Percentiles rank a stretch among this genome's conserved stretches.
phyloP scores from a whole-genome alignment of 1,284 basidiomycete species.

The Ustilago xerochloae region DNA sequence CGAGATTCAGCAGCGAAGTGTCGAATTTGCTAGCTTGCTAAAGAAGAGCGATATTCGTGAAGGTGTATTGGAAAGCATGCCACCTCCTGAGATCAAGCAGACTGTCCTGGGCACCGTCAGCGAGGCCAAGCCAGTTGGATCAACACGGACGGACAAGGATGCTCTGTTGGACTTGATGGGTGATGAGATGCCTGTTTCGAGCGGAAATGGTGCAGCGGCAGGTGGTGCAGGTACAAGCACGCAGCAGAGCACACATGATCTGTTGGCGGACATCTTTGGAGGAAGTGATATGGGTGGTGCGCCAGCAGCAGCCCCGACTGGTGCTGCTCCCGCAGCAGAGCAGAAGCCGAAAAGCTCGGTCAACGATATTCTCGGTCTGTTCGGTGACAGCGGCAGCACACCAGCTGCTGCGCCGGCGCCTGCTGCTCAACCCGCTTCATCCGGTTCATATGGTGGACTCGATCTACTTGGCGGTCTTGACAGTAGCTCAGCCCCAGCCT shows the following conservation, averaged over 20 bases:
- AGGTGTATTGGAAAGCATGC: constrained; percentile 98
- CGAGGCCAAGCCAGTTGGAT: constrained; percentile 63
- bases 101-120: constrained; percentile 63
- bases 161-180: constrained; percentile 62
- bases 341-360: constrained; percentile 74
- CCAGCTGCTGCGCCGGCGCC: constrained; percentile 63
- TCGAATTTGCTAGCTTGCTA: constrained; percentile 91
- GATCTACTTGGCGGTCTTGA: constrained; percentile 64
- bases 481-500: constrained; percentile 11
- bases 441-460: constrained; percentile 39
- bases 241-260: constrained; percentile 81
- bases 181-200: constrained; percentile 52
- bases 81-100: constrained; percentile 85
- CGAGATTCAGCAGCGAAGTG: constrained; percentile 93
- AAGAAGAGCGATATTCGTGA: constrained; percentile 76
- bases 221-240: constrained; percentile 2
- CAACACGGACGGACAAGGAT: constrained; percentile 59
- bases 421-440: constrained; percentile 17
- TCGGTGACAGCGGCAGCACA: constrained; percentile 72
- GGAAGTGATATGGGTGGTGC: constrained; percentile 69
- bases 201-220: constrained; percentile 9
- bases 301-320: constrained; percentile 66
- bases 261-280: constrained; percentile 94
- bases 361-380: constrained; percentile 91
- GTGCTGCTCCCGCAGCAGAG: constrained; percentile 24